Conservation (phyloP, 2,329 filamentous ascomycete genomes). For the Bipolaris zeicola region DNA sequence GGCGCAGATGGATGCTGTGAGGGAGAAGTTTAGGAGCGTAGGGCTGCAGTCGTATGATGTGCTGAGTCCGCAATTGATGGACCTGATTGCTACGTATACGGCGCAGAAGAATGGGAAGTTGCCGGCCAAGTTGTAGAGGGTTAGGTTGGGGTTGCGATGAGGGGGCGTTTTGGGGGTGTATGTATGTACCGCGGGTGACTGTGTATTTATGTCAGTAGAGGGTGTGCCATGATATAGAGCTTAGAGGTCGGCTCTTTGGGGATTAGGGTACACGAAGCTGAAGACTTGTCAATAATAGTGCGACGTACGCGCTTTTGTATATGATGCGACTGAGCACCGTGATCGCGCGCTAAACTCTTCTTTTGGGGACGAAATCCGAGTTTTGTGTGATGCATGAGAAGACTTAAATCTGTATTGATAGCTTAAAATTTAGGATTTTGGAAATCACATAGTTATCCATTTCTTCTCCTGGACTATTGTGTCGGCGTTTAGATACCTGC, state of each 20-base stretch:
- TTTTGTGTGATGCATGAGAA: background rate
- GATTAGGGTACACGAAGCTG: background rate
- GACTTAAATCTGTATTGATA: background rate
- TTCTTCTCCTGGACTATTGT: background rate
- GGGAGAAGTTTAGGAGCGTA: constrained; percentile 58
- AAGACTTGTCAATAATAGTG: background rate
- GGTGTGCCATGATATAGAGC: background rate
- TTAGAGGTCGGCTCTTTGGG: background rate
- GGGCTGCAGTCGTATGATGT: constrained; percentile 69
- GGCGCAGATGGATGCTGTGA: constrained; percentile 60
- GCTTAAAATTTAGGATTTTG: too few species aligned
- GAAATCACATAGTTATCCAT: background rate
- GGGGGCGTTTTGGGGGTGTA: constrained; percentile 1
- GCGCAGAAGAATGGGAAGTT: constrained; percentile 54
- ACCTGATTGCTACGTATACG: constrained; percentile 57
- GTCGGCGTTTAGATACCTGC: background rate
- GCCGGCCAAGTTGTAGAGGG: constrained; percentile 29
- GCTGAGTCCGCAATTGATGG: constrained; percentile 67
- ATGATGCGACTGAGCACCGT: constrained; percentile 9
- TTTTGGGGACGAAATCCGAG: background rate
- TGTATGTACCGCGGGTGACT: background rate
- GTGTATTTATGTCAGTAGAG: constrained; percentile 6
- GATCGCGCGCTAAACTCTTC: constrained; percentile 12
- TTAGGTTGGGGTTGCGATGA: background rate
- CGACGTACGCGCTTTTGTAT: background rate